Evolutionary conservation across 2,329 filamentous ascomycete genomes (phyloP).

Genomic region (Annulohypoxylon truncatum): DNA sequence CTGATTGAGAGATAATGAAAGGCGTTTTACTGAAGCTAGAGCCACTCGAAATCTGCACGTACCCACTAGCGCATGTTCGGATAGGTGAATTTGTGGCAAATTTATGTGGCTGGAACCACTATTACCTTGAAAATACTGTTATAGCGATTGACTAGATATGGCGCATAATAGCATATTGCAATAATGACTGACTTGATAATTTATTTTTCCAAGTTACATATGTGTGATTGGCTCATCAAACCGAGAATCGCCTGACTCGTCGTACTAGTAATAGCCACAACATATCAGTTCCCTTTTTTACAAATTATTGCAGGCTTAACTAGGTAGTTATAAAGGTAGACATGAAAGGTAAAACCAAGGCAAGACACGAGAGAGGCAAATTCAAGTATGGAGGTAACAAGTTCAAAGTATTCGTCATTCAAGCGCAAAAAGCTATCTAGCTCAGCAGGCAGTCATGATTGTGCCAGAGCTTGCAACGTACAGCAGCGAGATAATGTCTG

Average conservation of each 20-base stretch:
- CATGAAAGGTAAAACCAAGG: neutral
- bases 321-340: too few species aligned
- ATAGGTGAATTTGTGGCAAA: conserved; percentile 15
- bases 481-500: neutral
- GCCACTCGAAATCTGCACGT: conserved; percentile 8
- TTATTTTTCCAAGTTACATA: too few species aligned
- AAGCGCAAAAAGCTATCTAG: neutral
- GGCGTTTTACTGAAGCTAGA: conserved; percentile 6
- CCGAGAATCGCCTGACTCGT: too few species aligned
- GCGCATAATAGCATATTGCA: neutral
- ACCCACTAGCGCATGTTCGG: conserved; percentile 6
- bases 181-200: too few species aligned
- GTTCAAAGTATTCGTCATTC: neutral
- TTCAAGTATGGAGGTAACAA: neutral
- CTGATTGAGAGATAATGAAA: conserved; percentile 29
- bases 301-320: too few species aligned
- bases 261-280: too few species aligned
- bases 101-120: conserved; percentile 6
- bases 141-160: neutral
- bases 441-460: neutral
- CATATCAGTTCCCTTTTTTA: too few species aligned
- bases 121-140: neutral
- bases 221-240: too few species aligned
- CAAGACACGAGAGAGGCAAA: neutral
- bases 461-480: neutral